Conservation (phyloP, 495 filamentous ascomycete species). For the Podospora australis region DNA sequence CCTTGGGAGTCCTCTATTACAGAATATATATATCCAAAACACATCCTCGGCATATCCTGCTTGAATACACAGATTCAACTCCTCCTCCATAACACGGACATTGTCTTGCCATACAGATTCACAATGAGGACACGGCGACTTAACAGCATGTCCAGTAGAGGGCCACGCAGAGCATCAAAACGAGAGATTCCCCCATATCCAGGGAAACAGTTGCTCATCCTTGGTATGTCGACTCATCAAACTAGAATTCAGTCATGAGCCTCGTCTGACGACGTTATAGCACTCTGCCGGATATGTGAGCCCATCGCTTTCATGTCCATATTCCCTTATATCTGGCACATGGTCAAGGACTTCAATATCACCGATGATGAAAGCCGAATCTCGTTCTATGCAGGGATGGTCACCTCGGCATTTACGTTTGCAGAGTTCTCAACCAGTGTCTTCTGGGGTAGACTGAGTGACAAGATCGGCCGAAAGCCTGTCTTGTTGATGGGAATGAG, state of each 20-base stretch:
- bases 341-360: slow-evolving; percentile 88
- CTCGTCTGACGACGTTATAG: slow-evolving; percentile 46
- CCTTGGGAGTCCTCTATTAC: background rate
- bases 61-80: no score
- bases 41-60: no score
- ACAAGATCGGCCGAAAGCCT: slow-evolving; percentile 86
- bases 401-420: slow-evolving; percentile 93
- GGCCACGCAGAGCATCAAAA: background rate
- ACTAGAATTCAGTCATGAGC: background rate
- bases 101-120: no score
- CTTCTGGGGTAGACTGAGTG: slow-evolving; percentile 89
- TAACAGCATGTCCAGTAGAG: slow-evolving; percentile 7
- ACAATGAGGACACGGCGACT: slow-evolving; percentile 16
- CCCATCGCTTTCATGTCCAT: slow-evolving; percentile 99
- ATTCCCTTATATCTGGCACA: slow-evolving; percentile 97
- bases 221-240: slow-evolving; percentile 48
- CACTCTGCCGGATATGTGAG: slow-evolving; percentile 91
- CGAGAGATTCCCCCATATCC: slow-evolving; percentile 39
- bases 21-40: background rate
- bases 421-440: slow-evolving; percentile 88
- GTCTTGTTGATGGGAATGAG: slow-evolving; percentile 80
- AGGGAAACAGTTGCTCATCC: slow-evolving; percentile 59
- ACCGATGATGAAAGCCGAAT: slow-evolving; percentile 73
- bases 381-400: slow-evolving; percentile 89
- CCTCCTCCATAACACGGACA: no score